Percentiles rank a stretch among this genome's conserved stretches.
phyloP scores from a whole-genome alignment of 306 rosid genomes.

The Cucumis hystrix region DNA sequence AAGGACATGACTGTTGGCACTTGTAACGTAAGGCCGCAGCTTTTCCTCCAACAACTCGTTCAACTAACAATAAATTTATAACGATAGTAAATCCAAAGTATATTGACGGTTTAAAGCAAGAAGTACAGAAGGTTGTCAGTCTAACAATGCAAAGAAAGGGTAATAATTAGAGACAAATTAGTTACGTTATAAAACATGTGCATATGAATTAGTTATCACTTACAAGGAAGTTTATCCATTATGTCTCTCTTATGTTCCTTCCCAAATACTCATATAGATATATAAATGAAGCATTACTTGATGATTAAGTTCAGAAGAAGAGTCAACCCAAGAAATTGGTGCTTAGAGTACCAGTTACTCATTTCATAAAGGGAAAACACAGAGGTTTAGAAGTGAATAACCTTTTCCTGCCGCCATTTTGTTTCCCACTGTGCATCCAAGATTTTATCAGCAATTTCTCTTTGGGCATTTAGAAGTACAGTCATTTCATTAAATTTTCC shows the following conservation, averaged over 20 bases:
- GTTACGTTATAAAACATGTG: neutral
- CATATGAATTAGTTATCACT: neutral
- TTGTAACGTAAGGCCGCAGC: slow-evolving; percentile 55
- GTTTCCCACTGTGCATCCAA: slow-evolving; percentile 89
- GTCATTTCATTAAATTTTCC: slow-evolving; percentile 80
- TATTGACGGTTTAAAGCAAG: neutral
- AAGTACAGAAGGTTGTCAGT: neutral
- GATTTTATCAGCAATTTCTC: slow-evolving; percentile 81
- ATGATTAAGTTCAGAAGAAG: neutral
- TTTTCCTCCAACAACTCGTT: slow-evolving; percentile 75
- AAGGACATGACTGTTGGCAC: slow-evolving; percentile 32
- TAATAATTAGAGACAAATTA: neutral
- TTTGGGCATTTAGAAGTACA: slow-evolving; percentile 86
- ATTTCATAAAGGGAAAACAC: neutral
- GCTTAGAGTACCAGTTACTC: neutral
- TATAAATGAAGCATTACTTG: neutral
- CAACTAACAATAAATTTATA: slow-evolving; percentile 37
- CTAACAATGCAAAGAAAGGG: neutral
- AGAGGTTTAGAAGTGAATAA: slow-evolving; percentile 13
- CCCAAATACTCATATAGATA: neutral
- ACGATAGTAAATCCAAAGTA: neutral
- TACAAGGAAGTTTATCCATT: neutral
- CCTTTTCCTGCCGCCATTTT: slow-evolving; percentile 91
- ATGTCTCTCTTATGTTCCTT: neutral
- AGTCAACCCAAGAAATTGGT: neutral